Evolutionary conservation across 176 grass and related monocot genomes (phyloP), one percentile per base, ranked within the genome.

Genomic region (Aegilops sharonensis): DNA sequence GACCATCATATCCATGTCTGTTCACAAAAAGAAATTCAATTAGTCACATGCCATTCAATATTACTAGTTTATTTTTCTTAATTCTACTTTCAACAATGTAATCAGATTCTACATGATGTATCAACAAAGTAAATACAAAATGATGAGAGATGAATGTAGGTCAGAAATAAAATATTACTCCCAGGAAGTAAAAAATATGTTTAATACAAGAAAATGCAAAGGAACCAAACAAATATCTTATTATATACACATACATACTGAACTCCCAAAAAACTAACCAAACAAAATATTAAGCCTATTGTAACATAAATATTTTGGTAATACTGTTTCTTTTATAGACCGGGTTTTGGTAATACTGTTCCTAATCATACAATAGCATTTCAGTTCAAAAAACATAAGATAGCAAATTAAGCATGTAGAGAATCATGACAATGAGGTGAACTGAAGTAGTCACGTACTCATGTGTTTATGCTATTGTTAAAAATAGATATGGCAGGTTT

Each of bases 1-100:
- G 60, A 95, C 81, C 79, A 91, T 93, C 80, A 69, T 76, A 72
- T 95, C 93, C 84, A 92, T 87, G 90, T 95, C 93, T 95, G 88
- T 86, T 82, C 18, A 85, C 14, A 82, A 64, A 25, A 74, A 80
- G 30, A 32, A 75, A 79, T 42, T 37, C 9, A 68, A 42, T 85
- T 68, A 85, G 45, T 15, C 6, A 21, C 73, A 64, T 27, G 31
- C 32, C 42, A 57, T 50, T 34, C 71, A 85, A 77, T 52, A 62
- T 76, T 65, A 77, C 20, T 42, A 52, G 39, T 65, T 52, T 32
- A 23, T 76, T 76, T 65, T 65, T 35, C 24, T 62, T 32, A 64
- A 29, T 85, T 45, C 37, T 81, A n/a, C 34, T 84, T 59, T 20
- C 31, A 29, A 69, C 68, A 17, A 37, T 25, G n/a, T n/a, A 78